These are phyloP conservation scores for Pezicula rhizophila DNA, from an alignment of 2,329 filamentous ascomycete species.

Conservation along the genomic window DNA sequence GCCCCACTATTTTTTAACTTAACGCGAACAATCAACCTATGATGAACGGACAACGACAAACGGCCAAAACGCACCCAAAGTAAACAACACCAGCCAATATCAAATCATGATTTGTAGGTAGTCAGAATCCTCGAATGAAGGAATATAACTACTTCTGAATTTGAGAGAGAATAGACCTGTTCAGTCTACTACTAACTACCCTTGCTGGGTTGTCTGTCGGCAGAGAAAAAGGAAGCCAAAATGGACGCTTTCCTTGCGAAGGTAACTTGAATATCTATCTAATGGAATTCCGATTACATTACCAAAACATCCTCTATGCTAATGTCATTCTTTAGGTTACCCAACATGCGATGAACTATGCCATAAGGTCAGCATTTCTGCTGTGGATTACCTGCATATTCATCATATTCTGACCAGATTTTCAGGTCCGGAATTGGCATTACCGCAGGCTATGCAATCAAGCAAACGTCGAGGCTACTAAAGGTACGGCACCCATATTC, in stretches of 20 bases:
- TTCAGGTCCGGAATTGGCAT: constrained; percentile 70
- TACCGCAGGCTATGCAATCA: constrained; percentile 79
- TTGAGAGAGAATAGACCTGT: too few species aligned
- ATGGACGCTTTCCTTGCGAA: constrained; percentile 48
- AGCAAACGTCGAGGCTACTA: constrained; percentile 71
- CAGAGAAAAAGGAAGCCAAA: neutral
- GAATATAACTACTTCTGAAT: too few species aligned
- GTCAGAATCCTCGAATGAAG: too few species aligned
- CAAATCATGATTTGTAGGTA: too few species aligned
- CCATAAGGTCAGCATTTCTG: constrained; percentile 51
- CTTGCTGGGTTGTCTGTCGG: too few species aligned
- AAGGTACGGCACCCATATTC: constrained; percentile 39
- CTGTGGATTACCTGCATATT: neutral
- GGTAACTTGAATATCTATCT: constrained; percentile 32
- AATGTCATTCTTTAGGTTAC: constrained; percentile 44
- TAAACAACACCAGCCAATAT: too few species aligned
- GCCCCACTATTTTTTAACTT: too few species aligned
- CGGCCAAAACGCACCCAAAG: too few species aligned
- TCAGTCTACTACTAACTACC: too few species aligned
- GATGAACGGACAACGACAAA: too few species aligned
- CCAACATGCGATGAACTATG: constrained; percentile 68
- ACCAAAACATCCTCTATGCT: constrained; percentile 11
- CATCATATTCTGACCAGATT: neutral
- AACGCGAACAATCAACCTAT: too few species aligned
- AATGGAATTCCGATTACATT: neutral